phyloP scores from a whole-genome alignment of 2,329 filamentous ascomycete genomes.

The Fusarium coffeatum region DNA sequence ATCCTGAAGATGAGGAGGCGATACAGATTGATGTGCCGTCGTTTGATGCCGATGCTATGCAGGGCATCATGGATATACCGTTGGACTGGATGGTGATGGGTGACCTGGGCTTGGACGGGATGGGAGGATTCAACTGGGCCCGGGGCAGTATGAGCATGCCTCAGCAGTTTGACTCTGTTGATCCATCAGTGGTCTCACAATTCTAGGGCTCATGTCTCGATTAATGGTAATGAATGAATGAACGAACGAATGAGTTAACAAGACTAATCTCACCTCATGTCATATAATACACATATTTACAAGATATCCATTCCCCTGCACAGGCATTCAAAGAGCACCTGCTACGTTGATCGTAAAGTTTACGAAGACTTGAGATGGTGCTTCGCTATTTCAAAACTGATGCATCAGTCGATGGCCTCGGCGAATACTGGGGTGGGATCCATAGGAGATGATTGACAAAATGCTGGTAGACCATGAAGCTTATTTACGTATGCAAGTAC shows the following conservation, averaged over 20 bases:
- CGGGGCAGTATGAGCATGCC: conserved; percentile 14
- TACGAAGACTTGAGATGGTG: neutral
- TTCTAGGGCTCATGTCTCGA: conserved; percentile 4
- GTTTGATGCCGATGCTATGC: conserved; percentile 31
- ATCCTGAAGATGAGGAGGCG: conserved; percentile 21
- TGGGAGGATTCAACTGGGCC: conserved; percentile 37
- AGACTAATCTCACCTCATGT: conserved; percentile 11
- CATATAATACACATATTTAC: neutral
- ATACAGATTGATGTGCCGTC: conserved; percentile 2
- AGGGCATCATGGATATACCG: conserved; percentile 42
- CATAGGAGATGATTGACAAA: neutral
- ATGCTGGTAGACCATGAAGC: neutral
- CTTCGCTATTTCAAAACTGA: neutral
- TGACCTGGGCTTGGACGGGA: conserved; percentile 40
- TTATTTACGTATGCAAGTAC: too few relatives aligned
- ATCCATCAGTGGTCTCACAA: conserved; percentile 32
- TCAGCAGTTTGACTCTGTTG: conserved; percentile 31
- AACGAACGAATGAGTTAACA: neutral
- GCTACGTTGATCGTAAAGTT: neutral
- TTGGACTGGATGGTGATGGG: conserved; percentile 44
- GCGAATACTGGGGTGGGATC: neutral
- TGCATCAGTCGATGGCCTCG: neutral
- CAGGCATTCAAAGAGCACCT: neutral
- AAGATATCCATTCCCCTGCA: neutral
- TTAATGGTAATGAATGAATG: neutral